Conservation (phyloP, 495 filamentous ascomycete genomes). For the Neurospora africana region DNA sequence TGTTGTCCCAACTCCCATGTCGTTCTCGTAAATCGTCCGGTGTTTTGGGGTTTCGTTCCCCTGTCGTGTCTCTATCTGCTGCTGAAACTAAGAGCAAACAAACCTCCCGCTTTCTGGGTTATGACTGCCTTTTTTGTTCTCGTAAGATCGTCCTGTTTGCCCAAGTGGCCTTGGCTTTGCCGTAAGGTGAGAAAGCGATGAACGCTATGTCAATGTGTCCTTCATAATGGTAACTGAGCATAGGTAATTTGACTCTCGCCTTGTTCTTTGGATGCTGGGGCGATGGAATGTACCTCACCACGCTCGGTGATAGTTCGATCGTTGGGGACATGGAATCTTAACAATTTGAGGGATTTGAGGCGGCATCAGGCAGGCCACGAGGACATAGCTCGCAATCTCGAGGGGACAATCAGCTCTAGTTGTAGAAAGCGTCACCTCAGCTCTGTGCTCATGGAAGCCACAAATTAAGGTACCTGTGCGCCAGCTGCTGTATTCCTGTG, state of each 20-base stretch:
- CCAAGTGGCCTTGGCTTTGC: background rate
- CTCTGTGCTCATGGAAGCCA: background rate
- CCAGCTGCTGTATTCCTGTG: background rate
- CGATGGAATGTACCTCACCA: background rate
- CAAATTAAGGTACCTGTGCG: background rate
- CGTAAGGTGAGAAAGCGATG: background rate
- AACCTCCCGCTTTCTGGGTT: background rate
- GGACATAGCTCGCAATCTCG: background rate
- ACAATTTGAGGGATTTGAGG: too few relatives aligned
- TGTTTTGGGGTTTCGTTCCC: background rate
- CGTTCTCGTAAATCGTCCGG: background rate
- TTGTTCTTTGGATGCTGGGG: too few relatives aligned
- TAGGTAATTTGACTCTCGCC: background rate
- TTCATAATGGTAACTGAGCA: background rate
- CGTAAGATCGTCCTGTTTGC: background rate
- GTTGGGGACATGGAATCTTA: background rate
- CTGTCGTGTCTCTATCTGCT: background rate
- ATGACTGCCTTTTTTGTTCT: background rate
- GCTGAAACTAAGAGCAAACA: background rate
- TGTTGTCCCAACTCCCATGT: background rate
- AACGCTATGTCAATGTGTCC: background rate
- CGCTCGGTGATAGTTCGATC: background rate
- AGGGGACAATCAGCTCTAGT: background rate
- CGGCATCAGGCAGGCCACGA: background rate
- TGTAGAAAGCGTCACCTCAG: background rate